Base-by-base conservation (phyloP, 2,329 filamentous ascomycete species). In the Fusarium torreyae region DNA sequence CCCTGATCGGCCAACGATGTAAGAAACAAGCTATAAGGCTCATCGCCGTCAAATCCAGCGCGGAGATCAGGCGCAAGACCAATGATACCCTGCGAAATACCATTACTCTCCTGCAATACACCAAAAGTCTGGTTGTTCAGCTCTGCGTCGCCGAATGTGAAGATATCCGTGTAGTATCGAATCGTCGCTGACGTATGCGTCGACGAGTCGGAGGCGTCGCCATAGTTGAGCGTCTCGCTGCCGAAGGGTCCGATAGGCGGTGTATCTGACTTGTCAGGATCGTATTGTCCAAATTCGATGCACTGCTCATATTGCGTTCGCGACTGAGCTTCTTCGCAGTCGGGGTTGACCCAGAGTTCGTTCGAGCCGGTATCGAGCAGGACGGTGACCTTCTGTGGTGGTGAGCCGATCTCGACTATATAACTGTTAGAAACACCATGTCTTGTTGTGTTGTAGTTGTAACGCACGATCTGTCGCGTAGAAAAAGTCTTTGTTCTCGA, bases 261-360 rank as follows among this genome's bases (percentile, higher is more conserved):
- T 8, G 79, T 81, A 6, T 72, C 71, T 17, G 85, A 87, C 48
- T 78, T 73, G 1, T 55, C 57, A 7, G 82, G 82, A 40, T 85
- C 77, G 68, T 86, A 87, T 40, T 78, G 75, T 5, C 85, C 81
- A 52, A 83, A 83, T 0, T 66, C 39, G 0, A 64, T 14, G 72
- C 85, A 87, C 45, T 82, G 78, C 0, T 75, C 54, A 5, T 74
- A 69, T 36, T 83, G 77, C 2, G 70, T 68, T 8, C 76, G 65
- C 7, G 77, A 76, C 7, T 75, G 78, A 1, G 84, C 79, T 7
- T 77, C 79, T 6, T 72, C 53, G 71, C 86, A 88, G 53, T 82
- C 77, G 2, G 86, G 85, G 62, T 87, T 85, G 43, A 87, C 83
- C 86, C 86, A 88, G 9, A 87, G 80, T 72, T 87, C 84, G 65